Percentiles rank a stretch among this genome's conserved stretches.
Evolutionary conservation across 140 eudicot genomes (phyloP).

Genomic region (Flaveria floridana): DNA sequence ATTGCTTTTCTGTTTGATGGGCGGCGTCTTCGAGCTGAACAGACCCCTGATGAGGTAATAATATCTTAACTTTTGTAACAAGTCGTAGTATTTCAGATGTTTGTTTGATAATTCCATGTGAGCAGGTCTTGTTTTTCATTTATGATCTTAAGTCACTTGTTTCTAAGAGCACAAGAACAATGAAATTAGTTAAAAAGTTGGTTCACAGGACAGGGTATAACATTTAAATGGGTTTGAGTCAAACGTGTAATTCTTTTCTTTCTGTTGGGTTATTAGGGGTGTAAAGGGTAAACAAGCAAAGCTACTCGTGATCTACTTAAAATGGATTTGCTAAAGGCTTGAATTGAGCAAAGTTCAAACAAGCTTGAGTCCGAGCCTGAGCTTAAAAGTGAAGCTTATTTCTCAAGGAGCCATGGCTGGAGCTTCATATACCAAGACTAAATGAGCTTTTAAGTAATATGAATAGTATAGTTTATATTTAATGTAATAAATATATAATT

Average conservation of each 20-base stretch:
- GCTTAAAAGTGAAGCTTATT: neutral
- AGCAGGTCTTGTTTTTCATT: neutral
- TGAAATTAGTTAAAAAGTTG: neutral
- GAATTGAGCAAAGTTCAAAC: neutral
- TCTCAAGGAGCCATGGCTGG: neutral
- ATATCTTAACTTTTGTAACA: too few species aligned
- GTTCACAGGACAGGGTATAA: neutral
- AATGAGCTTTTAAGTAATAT: too few species aligned
- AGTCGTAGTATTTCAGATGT: too few species aligned
- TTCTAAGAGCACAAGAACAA: neutral
- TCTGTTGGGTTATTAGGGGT: too few species aligned
- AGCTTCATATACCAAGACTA: neutral
- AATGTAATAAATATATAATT: too few species aligned
- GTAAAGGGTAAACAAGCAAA: too few species aligned
- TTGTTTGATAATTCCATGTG: neutral
- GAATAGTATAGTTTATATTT: too few species aligned
- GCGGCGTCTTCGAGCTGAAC: constrained; percentile 48
- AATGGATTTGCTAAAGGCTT: neutral
- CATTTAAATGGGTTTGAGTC: neutral
- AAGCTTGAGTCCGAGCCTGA: neutral
- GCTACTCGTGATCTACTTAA: neutral
- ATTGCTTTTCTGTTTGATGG: constrained; percentile 66
- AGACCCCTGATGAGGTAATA: constrained; percentile 60
- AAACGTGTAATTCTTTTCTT: neutral
- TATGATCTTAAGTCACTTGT: neutral